Percentiles rank a stretch among this genome's conserved stretches.
phyloP scores from a whole-genome alignment of 176 grass and related monocot species.

The Avena insularis region DNA sequence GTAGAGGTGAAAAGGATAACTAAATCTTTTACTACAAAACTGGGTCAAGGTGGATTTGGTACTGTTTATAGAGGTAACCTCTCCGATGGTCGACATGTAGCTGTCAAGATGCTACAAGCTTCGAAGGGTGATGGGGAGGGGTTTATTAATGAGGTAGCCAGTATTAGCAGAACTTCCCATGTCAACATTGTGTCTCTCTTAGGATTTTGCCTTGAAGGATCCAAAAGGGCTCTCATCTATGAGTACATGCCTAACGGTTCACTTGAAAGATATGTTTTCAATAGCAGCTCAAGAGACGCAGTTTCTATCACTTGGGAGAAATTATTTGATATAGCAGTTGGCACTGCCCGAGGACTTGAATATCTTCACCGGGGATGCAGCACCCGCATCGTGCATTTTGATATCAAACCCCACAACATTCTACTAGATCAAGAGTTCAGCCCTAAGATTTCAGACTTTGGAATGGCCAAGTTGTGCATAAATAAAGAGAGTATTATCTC shows the following conservation, averaged over 20 bases:
- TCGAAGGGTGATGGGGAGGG: neutral
- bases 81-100: neutral
- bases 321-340: neutral
- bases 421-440: neutral
- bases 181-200: neutral
- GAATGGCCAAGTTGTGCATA: neutral
- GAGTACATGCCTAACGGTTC: neutral
- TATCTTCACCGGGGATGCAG: neutral
- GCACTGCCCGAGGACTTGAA: neutral
- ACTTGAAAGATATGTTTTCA: neutral
- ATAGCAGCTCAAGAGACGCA: neutral
- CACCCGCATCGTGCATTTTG: neutral
- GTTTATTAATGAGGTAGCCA: neutral
- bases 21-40: neutral
- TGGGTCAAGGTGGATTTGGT: neutral
- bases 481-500: neutral
- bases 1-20: neutral
- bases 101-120: neutral
- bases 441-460: neutral
- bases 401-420: neutral
- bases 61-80: neutral
- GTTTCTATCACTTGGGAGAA: neutral
- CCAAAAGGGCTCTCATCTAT: neutral
- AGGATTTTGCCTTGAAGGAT: neutral
- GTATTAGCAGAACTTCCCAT: neutral